A percentile compares a stretch with the other conserved stretches of the same genome.
These are phyloP conservation scores for Melocanna baccifera DNA, from an alignment of 176 grass and related monocot species.

Conservation along the genomic window DNA sequence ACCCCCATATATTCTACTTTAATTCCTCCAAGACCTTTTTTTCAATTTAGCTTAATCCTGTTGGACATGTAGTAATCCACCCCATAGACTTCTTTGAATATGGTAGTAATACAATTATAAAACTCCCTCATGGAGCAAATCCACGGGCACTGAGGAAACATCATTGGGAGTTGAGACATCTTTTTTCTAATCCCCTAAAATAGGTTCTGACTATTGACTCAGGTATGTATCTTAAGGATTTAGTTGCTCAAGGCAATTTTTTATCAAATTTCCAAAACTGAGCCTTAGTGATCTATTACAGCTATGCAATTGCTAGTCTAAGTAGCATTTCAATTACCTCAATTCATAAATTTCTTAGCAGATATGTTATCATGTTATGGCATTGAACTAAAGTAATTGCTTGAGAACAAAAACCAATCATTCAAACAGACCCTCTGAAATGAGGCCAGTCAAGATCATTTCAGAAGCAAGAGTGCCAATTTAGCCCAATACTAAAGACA, in stretches of 20 bases:
- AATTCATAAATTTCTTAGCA: neutral
- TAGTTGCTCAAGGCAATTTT: neutral
- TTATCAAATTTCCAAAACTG: neutral
- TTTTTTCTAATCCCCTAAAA: conserved; percentile 1
- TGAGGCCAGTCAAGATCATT: neutral
- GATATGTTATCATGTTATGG: neutral
- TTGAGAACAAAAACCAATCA: neutral
- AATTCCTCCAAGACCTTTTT: neutral
- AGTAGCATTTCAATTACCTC: neutral
- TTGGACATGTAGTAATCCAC: neutral
- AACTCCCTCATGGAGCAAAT: neutral
- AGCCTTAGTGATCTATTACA: neutral
- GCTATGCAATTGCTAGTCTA: neutral
- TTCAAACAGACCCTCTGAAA: conserved; percentile 10
- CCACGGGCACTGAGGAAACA: neutral
- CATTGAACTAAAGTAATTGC: neutral
- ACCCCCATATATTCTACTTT: neutral
- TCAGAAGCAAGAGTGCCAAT: neutral
- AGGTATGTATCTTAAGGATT: neutral
- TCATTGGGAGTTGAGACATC: neutral
- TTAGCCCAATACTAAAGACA: neutral
- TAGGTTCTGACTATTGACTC: neutral
- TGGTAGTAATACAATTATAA: neutral
- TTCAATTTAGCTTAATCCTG: neutral
- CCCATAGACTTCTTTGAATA: neutral